Conservation (phyloP, 352 stramenopile genomes). For the Nothophytophthora sp. region DNA sequence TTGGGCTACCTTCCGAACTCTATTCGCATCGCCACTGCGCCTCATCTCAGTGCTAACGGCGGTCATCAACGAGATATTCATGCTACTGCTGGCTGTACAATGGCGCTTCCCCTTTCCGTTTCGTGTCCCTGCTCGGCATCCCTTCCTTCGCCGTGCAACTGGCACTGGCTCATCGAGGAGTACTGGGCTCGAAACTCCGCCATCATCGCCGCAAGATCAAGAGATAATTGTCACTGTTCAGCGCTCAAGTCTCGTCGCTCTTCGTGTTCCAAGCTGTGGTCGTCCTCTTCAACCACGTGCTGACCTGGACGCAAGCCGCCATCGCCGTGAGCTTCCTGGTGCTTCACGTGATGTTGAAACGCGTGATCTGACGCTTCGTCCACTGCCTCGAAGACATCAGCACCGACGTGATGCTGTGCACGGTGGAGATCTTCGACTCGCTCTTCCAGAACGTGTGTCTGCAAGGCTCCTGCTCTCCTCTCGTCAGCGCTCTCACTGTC, state of each 20-base stretch:
- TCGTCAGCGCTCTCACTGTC: slow-evolving; percentile 18
- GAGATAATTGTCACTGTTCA: slow-evolving; percentile 5
- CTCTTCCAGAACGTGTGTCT: slow-evolving; percentile 32
- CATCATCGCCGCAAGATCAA: background rate
- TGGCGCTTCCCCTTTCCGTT: slow-evolving; percentile 20
- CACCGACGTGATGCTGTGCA: slow-evolving; percentile 36
- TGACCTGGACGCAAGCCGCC: slow-evolving; percentile 11
- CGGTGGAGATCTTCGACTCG: slow-evolving; percentile 29
- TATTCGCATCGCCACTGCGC: slow-evolving; percentile 6
- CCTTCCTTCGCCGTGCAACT: background rate
- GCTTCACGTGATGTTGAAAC: slow-evolving; percentile 18
- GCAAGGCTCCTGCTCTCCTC: slow-evolving; percentile 10
- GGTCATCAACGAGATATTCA: slow-evolving; percentile 5
- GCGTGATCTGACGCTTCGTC: slow-evolving; percentile 17
- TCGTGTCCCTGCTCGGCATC: slow-evolving; percentile 8
- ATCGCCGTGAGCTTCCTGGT: slow-evolving; percentile 20
- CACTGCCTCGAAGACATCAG: slow-evolving; percentile 29
- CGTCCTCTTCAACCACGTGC: slow-evolving; percentile 15
- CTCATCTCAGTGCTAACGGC: slow-evolving; percentile 11
- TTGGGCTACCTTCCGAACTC: slow-evolving; percentile 6
- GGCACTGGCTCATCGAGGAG: background rate
- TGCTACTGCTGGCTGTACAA: slow-evolving; percentile 1
- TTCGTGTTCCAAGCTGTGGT: slow-evolving; percentile 22
- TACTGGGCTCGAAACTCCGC: background rate
- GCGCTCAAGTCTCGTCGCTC: slow-evolving; percentile 11